Base-by-base conservation (phyloP, 352 stramenopile species). In the Phytophthora multivora region DNA sequence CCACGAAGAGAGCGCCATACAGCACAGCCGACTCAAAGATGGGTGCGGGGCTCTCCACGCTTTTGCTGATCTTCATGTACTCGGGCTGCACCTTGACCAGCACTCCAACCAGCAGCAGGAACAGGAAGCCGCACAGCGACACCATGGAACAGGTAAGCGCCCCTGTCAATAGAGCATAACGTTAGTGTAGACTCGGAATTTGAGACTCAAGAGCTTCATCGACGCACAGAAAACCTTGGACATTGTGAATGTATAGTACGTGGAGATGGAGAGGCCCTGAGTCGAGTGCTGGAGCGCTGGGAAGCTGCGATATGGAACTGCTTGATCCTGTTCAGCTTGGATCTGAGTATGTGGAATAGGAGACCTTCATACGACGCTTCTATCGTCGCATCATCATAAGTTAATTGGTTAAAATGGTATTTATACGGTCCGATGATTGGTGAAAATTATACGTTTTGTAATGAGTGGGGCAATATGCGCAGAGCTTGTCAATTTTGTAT, bases 41-140 rank as follows among this genome's bases (percentile, higher is more conserved):
- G 41, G 86, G 76, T n/a, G 68, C 58, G 8, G 86, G 71, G 15
- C 75, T 75, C 42, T 75, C 71, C 25, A 91, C 79, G 43, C 79
- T 84, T 63, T 90, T 91, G 72, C 79, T 71, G 12, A 91, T 78
- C 69, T 93, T 93, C 69, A 95, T 83, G 71, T 92, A 95, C 63
- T 95, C 65, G 9, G 86, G 86, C 57, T 95, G 86, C 36, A 82
- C 64, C 59, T 91, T 75, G 40, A 95, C 75, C 3, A 95, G 63
- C 23, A 91, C 53, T 15, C 72, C 86, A 41, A 95, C 70, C 12
- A 72, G 46, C 5, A 86, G 38, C 9, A 95, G 75, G 67, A 95
- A 95, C 40, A 95, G 50, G 59, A 85, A 89, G 40, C 86, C 86
- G 30, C 75, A 83, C 23, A 87, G 73, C 52, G 83, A 93, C 36